These are phyloP conservation scores for Daldinia childiae DNA, from an alignment of 495 filamentous ascomycete genomes.

Conservation along the genomic window DNA sequence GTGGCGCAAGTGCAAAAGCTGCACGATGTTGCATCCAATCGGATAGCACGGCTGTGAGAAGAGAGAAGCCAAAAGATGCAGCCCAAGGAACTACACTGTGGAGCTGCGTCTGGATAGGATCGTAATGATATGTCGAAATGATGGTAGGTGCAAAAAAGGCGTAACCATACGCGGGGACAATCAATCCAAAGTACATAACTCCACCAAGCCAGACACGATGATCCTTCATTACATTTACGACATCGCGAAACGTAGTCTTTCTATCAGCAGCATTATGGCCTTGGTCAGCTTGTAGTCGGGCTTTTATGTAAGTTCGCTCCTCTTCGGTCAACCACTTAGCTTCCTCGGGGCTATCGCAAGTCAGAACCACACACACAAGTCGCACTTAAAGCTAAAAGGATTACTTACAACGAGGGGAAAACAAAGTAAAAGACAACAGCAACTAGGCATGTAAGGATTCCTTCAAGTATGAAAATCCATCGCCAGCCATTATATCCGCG, in stretches of 20 bases:
- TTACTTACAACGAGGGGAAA: slow-evolving; percentile 75
- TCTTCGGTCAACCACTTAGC: slow-evolving; percentile 75
- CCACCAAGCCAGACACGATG: slow-evolving; percentile 74
- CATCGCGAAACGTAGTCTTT: slow-evolving; percentile 68
- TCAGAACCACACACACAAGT: not conserved
- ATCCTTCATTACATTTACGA: slow-evolving; percentile 78
- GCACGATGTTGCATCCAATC: slow-evolving; percentile 80
- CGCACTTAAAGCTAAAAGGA: slow-evolving; percentile 37
- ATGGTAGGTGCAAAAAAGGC: slow-evolving; percentile 80
- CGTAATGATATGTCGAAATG: slow-evolving; percentile 72
- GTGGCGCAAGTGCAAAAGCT: slow-evolving; percentile 72
- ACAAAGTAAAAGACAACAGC: slow-evolving; percentile 79
- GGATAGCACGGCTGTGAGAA: slow-evolving; percentile 74
- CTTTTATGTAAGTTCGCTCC: slow-evolving; percentile 77
- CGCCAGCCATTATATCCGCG: slow-evolving; percentile 83
- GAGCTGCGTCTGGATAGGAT: slow-evolving; percentile 77
- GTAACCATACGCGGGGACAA: slow-evolving; percentile 84
- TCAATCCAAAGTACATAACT: slow-evolving; percentile 89
- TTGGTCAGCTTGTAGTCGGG: slow-evolving; percentile 79
- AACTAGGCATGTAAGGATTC: slow-evolving; percentile 75
- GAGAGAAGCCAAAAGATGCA: slow-evolving; percentile 76
- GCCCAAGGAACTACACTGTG: slow-evolving; percentile 88
- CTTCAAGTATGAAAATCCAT: slow-evolving; percentile 83
- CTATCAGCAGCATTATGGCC: slow-evolving; percentile 76
- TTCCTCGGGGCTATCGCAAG: slow-evolving; percentile 58